Conservation (phyloP, 202 grass and related monocot genomes). For the Schoenoplectus tabernaemontani region DNA sequence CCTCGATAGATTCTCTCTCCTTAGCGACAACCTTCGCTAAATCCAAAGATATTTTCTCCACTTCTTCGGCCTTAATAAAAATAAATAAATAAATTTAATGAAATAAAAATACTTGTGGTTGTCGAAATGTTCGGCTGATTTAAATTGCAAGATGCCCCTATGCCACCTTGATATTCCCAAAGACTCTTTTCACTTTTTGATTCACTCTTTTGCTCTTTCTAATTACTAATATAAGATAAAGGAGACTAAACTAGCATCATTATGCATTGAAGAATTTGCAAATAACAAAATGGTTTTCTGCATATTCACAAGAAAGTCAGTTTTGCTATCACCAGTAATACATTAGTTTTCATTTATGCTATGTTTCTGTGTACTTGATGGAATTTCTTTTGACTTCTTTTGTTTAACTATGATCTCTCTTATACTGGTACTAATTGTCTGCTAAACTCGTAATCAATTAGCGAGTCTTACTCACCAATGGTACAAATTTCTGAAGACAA, state of each 20-base stretch:
- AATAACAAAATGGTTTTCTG: no score
- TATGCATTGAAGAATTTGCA: no score
- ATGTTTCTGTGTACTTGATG: no score
- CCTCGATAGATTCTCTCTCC: constrained; percentile 50
- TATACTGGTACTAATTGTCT: neutral
- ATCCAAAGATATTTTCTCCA: constrained; percentile 31
- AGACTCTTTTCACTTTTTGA: neutral
- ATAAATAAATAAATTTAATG: neutral
- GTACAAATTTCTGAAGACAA: constrained; percentile 13
- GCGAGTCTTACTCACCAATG: constrained; percentile 13
- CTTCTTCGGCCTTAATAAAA: constrained; percentile 39
- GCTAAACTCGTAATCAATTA: neutral
- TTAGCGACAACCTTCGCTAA: constrained; percentile 38
- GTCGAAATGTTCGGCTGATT: no score
- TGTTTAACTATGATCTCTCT: neutral
- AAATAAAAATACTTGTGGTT: no score
- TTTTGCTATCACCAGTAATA: no score
- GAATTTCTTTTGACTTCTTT: neutral
- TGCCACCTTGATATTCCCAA: neutral
- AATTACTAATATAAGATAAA: no score
- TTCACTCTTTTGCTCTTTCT: no score
- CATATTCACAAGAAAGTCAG: no score
- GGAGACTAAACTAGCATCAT: no score
- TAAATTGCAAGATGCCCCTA: no score
- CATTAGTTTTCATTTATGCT: no score